Percentiles rank a stretch among this genome's conserved stretches.
These are phyloP conservation scores for Grigorovia jiainica DNA, from an alignment of 805 yeast species.

Conservation along the genomic window DNA sequence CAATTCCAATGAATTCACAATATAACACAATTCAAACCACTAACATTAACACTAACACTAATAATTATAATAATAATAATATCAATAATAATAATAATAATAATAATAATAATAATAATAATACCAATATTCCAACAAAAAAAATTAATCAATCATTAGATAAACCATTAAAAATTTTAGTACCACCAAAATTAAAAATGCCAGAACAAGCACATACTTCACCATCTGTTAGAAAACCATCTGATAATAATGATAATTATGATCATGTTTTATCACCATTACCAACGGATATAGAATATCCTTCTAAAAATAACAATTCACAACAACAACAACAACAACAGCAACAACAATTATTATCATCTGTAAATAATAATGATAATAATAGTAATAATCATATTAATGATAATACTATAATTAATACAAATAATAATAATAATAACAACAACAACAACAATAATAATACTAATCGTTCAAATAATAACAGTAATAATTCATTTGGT, in stretches of 20 bases:
- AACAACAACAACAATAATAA: slow-evolving; percentile 20
- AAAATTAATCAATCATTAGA: not conserved
- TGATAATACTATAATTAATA: not conserved
- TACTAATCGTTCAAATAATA: slow-evolving; percentile 11
- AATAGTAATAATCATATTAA: not conserved
- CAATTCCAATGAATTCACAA: not conserved
- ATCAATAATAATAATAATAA: not conserved
- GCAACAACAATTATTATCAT: slow-evolving; percentile 1
- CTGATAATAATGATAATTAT: slow-evolving; percentile 18
- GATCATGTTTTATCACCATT: slow-evolving; percentile 24
- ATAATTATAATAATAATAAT: no score
- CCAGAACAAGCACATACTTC: slow-evolving; percentile 44
- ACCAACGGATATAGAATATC: slow-evolving; percentile 1
- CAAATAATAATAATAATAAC: not conserved
- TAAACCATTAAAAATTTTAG: slow-evolving; percentile 14
- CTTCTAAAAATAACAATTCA: slow-evolving; percentile 13
- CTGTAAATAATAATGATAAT: not conserved
- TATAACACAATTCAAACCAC: not conserved
- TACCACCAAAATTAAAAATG: slow-evolving; percentile 35
- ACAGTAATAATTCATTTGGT: slow-evolving; percentile 23
- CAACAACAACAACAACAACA: no score
- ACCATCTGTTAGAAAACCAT: slow-evolving; percentile 30
- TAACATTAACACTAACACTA: not conserved
- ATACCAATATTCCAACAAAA: not conserved
- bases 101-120: not conserved